These are phyloP conservation scores for Radiomyces spectabilis DNA, from an alignment of 192 early-diverging fungal species.

Conservation along the genomic window DNA sequence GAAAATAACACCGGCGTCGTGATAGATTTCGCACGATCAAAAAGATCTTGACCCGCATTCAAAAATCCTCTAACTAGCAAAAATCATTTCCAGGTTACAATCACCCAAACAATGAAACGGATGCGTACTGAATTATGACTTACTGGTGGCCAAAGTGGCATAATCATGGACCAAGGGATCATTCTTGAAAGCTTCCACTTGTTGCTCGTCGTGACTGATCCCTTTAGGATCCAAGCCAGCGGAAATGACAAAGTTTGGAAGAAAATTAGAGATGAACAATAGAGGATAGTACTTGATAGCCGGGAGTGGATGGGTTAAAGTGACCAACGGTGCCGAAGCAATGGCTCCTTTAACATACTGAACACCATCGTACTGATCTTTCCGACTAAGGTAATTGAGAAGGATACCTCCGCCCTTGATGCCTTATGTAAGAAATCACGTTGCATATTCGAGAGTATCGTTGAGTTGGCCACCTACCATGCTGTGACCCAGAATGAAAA, in stretches of 20 bases:
- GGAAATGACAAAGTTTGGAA: conserved; percentile 35
- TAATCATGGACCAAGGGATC: conserved; percentile 53
- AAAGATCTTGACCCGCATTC: conserved; percentile 35
- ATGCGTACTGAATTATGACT: background rate
- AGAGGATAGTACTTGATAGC: conserved; percentile 22
- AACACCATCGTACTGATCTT: conserved; percentile 25
- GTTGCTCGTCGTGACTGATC: conserved; percentile 35
- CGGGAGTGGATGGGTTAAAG: conserved; percentile 14
- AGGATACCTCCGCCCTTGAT: conserved; percentile 14
- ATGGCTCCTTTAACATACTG: conserved; percentile 40
- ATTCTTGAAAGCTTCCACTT: conserved; percentile 36
- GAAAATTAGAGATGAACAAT: conserved; percentile 25
- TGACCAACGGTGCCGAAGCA: conserved; percentile 44
- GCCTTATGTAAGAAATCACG: background rate
- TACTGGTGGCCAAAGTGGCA: conserved; percentile 33
- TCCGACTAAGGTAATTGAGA: conserved; percentile 46
- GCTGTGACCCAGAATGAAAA: conserved; percentile 49
- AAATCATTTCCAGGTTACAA: background rate
- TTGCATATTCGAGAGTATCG: no score
- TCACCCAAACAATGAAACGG: background rate
- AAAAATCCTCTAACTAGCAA: conserved; percentile 40
- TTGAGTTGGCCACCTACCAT: conserved; percentile 48
- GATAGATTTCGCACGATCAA: conserved; percentile 28
- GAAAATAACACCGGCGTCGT: conserved; percentile 41
- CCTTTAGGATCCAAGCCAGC: conserved; percentile 29